Percentiles rank a stretch among this genome's conserved stretches.
These are phyloP conservation scores for Curvularia spicifera DNA, from an alignment of 2,329 filamentous ascomycete species.

Conservation along the genomic window DNA sequence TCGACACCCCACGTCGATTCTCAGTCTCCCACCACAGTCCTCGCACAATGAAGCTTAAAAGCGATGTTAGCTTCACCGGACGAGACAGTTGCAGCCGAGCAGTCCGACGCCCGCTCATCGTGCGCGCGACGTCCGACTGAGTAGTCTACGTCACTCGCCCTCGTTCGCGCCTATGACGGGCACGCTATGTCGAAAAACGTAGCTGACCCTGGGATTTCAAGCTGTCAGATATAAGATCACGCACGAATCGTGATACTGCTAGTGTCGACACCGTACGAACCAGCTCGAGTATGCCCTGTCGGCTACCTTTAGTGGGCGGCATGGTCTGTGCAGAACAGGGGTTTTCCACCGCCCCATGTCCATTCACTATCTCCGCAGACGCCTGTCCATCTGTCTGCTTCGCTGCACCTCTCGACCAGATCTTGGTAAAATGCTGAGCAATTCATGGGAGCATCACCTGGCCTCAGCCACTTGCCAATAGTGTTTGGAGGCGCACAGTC, in stretches of 20 bases:
- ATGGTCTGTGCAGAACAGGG: slow-evolving; percentile 23
- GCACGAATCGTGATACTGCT: slow-evolving; percentile 27
- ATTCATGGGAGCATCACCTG: slow-evolving; percentile 29
- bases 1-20: neutral
- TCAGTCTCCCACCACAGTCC: neutral
- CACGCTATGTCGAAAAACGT: slow-evolving; percentile 34
- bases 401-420: slow-evolving; percentile 14
- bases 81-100: slow-evolving; percentile 22
- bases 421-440: slow-evolving; percentile 21
- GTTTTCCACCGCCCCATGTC: slow-evolving; percentile 11
- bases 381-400: slow-evolving; percentile 16
- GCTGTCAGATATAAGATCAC: slow-evolving; percentile 36
- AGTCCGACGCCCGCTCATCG: slow-evolving; percentile 9
- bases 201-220: slow-evolving; percentile 33
- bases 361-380: slow-evolving; percentile 11
- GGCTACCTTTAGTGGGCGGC: slow-evolving; percentile 22
- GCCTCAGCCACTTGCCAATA: slow-evolving; percentile 33
- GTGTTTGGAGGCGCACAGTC: slow-evolving; percentile 22
- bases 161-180: slow-evolving; percentile 19
- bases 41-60: slow-evolving; percentile 6
- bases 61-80: slow-evolving; percentile 10
- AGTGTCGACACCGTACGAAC: slow-evolving; percentile 27
- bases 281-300: slow-evolving; percentile 20
- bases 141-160: slow-evolving; percentile 29
- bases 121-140: slow-evolving; percentile 24